These are phyloP conservation scores for Chionographis japonica DNA, from an alignment of 106 monocot species.

Conservation along the genomic window DNA sequence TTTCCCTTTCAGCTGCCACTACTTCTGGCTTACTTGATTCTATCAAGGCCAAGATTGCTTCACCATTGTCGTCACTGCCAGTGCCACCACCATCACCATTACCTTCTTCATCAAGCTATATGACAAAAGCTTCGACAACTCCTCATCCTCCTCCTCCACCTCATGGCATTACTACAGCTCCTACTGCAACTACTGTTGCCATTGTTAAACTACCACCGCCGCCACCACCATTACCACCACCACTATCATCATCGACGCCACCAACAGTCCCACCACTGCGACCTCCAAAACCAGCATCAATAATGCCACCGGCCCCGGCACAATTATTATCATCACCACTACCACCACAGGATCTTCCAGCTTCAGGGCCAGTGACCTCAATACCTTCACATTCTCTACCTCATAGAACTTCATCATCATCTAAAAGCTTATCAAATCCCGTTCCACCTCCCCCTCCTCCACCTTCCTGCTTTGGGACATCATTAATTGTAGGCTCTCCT, in stretches of 20 bases:
- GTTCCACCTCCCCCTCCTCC: slow-evolving; percentile 19
- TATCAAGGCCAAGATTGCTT: slow-evolving; percentile 3
- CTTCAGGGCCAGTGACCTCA: background rate
- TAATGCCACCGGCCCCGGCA: background rate
- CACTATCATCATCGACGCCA: background rate
- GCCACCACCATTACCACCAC: background rate
- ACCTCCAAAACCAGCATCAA: slow-evolving; percentile 3
- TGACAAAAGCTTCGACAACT: background rate
- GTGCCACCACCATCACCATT: slow-evolving; percentile 2
- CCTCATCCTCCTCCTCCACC: slow-evolving; percentile 6
- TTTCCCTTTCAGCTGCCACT: slow-evolving; percentile 2
- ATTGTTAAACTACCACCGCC: background rate
- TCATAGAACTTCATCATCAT: background rate
- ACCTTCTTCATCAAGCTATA: slow-evolving; percentile 4
- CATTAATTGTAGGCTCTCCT: background rate
- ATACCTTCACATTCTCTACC: slow-evolving; percentile 2
- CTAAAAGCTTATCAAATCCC: background rate
- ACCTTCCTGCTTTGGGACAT: slow-evolving; percentile 1
- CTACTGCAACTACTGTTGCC: slow-evolving; percentile 3
- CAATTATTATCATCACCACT: slow-evolving; percentile 15
- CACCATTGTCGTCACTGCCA: background rate
- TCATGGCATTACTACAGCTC: background rate
- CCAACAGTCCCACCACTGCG: slow-evolving; percentile 8
- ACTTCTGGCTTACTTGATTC: slow-evolving; percentile 2
- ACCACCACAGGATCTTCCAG: slow-evolving; percentile 4